These are phyloP conservation scores for Umbelopsis ramanniana DNA, from an alignment of 192 early-diverging fungal genomes.

Conservation along the genomic window DNA sequence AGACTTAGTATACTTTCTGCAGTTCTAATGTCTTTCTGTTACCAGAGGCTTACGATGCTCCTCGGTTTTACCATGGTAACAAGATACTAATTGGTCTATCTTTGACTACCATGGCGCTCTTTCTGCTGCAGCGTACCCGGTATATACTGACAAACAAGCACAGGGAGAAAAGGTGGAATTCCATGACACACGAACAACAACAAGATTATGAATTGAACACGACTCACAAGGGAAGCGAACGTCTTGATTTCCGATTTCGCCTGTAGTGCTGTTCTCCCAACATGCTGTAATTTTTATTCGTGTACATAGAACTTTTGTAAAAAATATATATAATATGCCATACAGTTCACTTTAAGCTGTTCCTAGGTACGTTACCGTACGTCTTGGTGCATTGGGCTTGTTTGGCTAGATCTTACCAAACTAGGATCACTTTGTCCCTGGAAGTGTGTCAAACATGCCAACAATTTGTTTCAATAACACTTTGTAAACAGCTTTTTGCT, in stretches of 20 bases:
- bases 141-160: slow-evolving; percentile 51
- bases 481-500: too few species aligned
- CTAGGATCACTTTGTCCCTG: too few species aligned
- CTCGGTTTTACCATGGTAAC: slow-evolving; percentile 28
- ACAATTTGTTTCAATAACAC: too few species aligned
- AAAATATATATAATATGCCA: too few species aligned
- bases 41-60: slow-evolving; percentile 24
- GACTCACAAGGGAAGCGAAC: slow-evolving; percentile 32
- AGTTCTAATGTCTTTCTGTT: background rate
- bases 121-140: slow-evolving; percentile 48
- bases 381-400: too few species aligned
- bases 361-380: too few species aligned
- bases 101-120: slow-evolving; percentile 38
- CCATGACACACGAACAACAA: slow-evolving; percentile 53
- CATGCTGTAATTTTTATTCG: background rate
- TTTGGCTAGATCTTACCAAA: too few species aligned
- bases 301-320: background rate
- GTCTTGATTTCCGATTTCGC: slow-evolving; percentile 11
- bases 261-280: background rate
- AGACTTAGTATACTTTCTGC: too few species aligned
- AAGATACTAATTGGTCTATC: slow-evolving; percentile 21
- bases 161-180: slow-evolving; percentile 51
- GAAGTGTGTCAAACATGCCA: too few species aligned
- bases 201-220: slow-evolving; percentile 56
- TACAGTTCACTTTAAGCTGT: too few species aligned